Evolutionary conservation across 2,329 filamentous ascomycete genomes (phyloP), one percentile per base, ranked within the genome.

Genomic region (Pyrenophora graminea): DNA sequence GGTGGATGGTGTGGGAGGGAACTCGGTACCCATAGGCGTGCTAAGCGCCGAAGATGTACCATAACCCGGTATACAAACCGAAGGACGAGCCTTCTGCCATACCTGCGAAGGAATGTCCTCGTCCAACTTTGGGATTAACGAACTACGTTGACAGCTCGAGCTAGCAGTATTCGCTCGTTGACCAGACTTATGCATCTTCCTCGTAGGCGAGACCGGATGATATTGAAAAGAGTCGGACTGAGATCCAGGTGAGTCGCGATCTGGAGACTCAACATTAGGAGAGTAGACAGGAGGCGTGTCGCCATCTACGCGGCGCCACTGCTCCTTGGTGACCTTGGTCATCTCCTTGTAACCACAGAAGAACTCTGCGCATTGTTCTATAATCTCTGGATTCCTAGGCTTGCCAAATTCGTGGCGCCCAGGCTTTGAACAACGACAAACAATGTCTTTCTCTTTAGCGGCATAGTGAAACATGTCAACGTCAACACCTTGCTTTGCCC

Each of bases 381-480:
- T 36, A 3, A 61, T 63, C 21, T 56, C 45, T 2, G 47, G 36
- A n/a, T 56, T 53, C 2, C 42, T 46, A 4, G 59, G 50, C 3
- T 6, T n/a, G 10, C 45, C 38, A 13, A 32, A 33, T 4, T n/a
- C 25, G 13, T 49, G 43, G 8, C 51, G 44, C 6, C 37, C 13
- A 2, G 37, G 15, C 6, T n/a, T 23, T 5, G 30, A 27, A 30
- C 62, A 65, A 18, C 61, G 61, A 25, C 62, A 65, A 0, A 65
- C 55, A 5, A 49, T 9, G 7, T 40, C 19, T 31, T 62, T 63
- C 1, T 47, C 10, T 1, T 19, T 32, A 6, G 15, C 51, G 3
- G 53, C 44, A 30, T 63, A 65, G 19, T 65, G 62, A 12, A 65
- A 57, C 3, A 40, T 17, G 17, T 48, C 39, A 9, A 52, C 27